A percentile compares a stretch with the other conserved stretches of the same genome.
Evolutionary conservation across 805 yeast genomes (phyloP).

Genomic region (Ogataea degrootiae): DNA sequence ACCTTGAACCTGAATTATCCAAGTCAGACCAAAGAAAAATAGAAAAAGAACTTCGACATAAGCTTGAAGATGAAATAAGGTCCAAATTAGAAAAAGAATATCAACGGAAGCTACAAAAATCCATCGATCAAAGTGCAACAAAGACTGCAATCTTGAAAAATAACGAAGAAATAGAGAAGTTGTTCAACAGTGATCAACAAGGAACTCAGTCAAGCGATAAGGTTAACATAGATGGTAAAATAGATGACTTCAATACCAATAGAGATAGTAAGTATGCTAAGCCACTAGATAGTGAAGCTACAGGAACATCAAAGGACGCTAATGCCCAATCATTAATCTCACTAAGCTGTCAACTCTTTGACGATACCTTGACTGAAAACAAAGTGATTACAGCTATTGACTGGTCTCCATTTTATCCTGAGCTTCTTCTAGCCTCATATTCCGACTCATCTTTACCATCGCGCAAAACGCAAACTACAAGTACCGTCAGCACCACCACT

Average conservation of each 20-base stretch:
- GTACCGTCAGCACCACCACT: background rate
- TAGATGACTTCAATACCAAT: slow-evolving; percentile 21
- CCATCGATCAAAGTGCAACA: background rate
- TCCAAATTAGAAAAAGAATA: slow-evolving; percentile 4
- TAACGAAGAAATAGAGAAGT: background rate
- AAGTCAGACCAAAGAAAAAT: slow-evolving; percentile 6
- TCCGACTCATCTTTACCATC: background rate
- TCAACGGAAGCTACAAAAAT: background rate
- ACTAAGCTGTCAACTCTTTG: slow-evolving; percentile 1
- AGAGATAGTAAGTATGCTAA: slow-evolving; percentile 23
- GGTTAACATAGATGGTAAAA: background rate
- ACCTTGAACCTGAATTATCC: slow-evolving; percentile 4
- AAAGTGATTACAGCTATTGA: slow-evolving; percentile 25
- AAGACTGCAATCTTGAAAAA: background rate
- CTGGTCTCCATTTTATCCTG: slow-evolving; percentile 27
- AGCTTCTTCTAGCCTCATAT: slow-evolving; percentile 25
- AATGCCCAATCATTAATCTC: slow-evolving; percentile 1
- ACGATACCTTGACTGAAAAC: slow-evolving; percentile 2
- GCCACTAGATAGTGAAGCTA: background rate
- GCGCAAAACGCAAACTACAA: no score
- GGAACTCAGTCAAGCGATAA: background rate
- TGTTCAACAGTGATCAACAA: background rate
- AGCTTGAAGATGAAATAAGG: slow-evolving; percentile 3
- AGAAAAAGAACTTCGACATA: slow-evolving; percentile 6
- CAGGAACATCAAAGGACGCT: background rate